These are phyloP conservation scores for Aspergillus sclerotiicarbonarius DNA, from an alignment of 495 filamentous ascomycete species.

Conservation along the genomic window DNA sequence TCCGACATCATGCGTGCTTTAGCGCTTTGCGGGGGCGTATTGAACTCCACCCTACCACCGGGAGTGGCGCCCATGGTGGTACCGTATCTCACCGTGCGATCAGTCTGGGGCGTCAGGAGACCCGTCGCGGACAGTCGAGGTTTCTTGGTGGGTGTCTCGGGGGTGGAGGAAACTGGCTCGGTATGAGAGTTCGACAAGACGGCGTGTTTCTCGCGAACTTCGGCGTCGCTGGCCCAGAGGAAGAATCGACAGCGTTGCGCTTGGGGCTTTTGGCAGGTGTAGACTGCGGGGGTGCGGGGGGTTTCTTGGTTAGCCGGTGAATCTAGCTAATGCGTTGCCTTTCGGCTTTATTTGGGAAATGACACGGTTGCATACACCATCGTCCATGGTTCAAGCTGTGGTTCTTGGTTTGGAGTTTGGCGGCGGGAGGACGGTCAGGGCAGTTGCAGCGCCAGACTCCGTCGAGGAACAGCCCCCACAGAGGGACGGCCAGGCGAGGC, in stretches of 20 bases:
- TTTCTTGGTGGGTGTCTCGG: constrained; percentile 25
- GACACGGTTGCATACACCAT: constrained; percentile 39
- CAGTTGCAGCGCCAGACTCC: constrained; percentile 67
- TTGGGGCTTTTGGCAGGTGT: constrained; percentile 58
- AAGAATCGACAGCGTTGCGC: constrained; percentile 65
- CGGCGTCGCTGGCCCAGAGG: constrained; percentile 65
- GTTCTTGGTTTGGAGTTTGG: constrained; percentile 62
- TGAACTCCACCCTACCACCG: constrained; percentile 6
- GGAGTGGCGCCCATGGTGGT: constrained; percentile 3
- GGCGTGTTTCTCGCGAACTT: constrained; percentile 49
- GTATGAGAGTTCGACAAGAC: constrained; percentile 51
- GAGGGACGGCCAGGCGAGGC: constrained; percentile 31
- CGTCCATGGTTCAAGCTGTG: constrained; percentile 63
- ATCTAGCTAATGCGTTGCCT: background rate
- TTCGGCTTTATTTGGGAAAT: background rate
- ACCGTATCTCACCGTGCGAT: background rate
- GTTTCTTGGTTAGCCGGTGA: constrained; percentile 3
- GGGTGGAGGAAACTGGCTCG: constrained; percentile 27
- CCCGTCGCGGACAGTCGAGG: constrained; percentile 11
- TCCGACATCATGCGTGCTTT: constrained; percentile 43
- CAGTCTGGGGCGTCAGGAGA: constrained; percentile 40
- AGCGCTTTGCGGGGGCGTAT: constrained; percentile 32
- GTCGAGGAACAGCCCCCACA: constrained; percentile 56
- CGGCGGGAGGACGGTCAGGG: constrained; percentile 57
- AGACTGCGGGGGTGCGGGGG: constrained; percentile 42